phyloP scores from a whole-genome alignment of 2,329 filamentous ascomycete species.

The Talaromyces sp. region DNA sequence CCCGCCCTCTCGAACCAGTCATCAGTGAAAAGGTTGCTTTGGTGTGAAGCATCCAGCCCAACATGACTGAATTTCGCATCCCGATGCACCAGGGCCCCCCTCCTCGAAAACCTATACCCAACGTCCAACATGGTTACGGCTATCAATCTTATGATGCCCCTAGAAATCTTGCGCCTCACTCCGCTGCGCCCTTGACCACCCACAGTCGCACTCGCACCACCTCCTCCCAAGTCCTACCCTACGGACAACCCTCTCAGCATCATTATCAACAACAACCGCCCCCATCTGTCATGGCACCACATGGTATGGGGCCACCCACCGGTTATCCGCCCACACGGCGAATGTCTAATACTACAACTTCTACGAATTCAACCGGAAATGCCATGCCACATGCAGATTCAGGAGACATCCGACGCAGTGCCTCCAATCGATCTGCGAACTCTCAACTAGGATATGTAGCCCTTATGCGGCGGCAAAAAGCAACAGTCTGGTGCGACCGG shows the following conservation, averaged over 20 bases:
- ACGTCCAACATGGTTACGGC: slow-evolving; percentile 26
- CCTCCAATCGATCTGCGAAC: slow-evolving; percentile 73
- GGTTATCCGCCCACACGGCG: slow-evolving; percentile 34
- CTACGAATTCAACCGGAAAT: slow-evolving; percentile 43
- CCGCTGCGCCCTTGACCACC: slow-evolving; percentile 27
- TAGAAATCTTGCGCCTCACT: slow-evolving; percentile 30
- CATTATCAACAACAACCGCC: slow-evolving; percentile 19
- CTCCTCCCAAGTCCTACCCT: slow-evolving; percentile 39
- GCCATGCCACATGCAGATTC: slow-evolving; percentile 28
- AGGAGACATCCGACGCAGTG: slow-evolving; percentile 66
- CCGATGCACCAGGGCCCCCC: slow-evolving; percentile 38
- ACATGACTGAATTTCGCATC: slow-evolving; percentile 43
- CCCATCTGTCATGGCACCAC: slow-evolving; percentile 29
- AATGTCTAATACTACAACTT: slow-evolving; percentile 45
- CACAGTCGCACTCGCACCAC: slow-evolving; percentile 45
- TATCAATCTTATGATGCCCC: slow-evolving; percentile 32
- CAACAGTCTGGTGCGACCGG: slow-evolving; percentile 96
- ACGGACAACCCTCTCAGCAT: slow-evolving; percentile 25
- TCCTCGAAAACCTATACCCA: slow-evolving; percentile 33
- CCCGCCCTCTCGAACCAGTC: neutral
- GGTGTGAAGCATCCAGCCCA: slow-evolving; percentile 27
- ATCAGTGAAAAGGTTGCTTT: neutral
- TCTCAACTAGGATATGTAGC: slow-evolving; percentile 83
- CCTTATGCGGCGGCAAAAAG: slow-evolving; percentile 94
- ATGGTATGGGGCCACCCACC: slow-evolving; percentile 29